Evolutionary conservation across 1,284 basidiomycete species (phyloP).

Genomic region (Rhodotorula sp.): DNA sequence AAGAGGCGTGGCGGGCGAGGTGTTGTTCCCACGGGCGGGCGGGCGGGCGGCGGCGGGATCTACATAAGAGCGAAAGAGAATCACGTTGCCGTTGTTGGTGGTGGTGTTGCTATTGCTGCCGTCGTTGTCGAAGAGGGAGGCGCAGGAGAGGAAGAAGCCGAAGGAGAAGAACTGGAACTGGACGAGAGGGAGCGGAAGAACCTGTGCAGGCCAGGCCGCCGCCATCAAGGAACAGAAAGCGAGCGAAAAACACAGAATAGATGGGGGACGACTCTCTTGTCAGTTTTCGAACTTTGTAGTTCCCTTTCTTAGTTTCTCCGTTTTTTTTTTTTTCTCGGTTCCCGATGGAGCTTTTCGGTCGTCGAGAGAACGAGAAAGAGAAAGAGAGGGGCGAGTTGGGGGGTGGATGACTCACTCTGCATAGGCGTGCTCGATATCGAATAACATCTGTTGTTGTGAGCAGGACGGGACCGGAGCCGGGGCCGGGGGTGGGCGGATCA

Average conservation of each 20-base stretch:
- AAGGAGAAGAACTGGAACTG: neutral
- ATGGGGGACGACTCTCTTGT: neutral
- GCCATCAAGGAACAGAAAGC: neutral
- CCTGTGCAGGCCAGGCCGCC: too few relatives aligned
- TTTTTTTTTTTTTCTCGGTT: too few relatives aligned
- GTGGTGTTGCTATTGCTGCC: neutral
- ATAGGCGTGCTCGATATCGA: slow-evolving; percentile 96
- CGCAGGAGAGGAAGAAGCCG: too few relatives aligned
- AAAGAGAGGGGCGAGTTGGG: slow-evolving; percentile 52
- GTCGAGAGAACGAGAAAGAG: neutral
- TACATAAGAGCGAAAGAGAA: neutral
- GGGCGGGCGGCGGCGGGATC: neutral
- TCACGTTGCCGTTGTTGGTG: neutral
- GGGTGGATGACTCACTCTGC: slow-evolving; percentile 78
- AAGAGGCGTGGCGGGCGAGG: too few relatives aligned
- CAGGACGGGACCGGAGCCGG: neutral
- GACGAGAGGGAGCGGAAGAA: slow-evolving; percentile 40
- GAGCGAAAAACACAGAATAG: neutral
- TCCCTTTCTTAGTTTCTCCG: too few relatives aligned
- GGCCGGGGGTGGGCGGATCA: too few relatives aligned
- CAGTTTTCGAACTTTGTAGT: too few relatives aligned
- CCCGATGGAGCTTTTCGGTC: too few relatives aligned
- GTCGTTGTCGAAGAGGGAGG: neutral
- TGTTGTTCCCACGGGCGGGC: too few relatives aligned
- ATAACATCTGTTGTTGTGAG: slow-evolving; percentile 72